Evolutionary conservation across 1,139 yeast genomes (phyloP).

Genomic region (Pneumocystis oryctolagi): DNA sequence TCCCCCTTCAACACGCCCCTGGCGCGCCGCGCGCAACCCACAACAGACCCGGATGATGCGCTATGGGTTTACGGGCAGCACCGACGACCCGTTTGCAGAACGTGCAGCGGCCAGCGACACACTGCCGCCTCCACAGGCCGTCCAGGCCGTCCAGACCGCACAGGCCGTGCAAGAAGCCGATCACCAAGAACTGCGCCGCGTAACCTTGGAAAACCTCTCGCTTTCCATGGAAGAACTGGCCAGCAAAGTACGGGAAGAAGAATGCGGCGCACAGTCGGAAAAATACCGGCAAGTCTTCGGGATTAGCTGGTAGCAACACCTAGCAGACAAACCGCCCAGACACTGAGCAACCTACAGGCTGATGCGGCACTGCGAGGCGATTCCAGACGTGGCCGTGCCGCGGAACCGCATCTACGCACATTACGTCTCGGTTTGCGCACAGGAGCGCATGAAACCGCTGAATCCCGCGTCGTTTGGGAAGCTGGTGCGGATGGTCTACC

Average conservation of each 20-base stretch:
- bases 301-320: constrained; percentile 58
- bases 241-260: constrained; percentile 34
- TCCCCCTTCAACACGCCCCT: no score
- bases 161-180: neutral
- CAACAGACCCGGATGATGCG: neutral
- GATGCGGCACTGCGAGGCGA: constrained; percentile 48
- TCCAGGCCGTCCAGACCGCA: neutral
- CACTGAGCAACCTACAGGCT: neutral
- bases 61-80: neutral
- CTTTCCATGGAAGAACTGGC: constrained; percentile 35
- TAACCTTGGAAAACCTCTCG: constrained; percentile 26
- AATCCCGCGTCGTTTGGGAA: constrained; percentile 85
- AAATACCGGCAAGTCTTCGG: constrained; percentile 66
- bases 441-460: constrained; percentile 49
- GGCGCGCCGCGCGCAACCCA: no score
- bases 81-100: neutral
- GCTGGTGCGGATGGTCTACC: constrained; percentile 57
- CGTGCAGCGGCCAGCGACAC: neutral
- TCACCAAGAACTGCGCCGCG: neutral
- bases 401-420: constrained; percentile 69
- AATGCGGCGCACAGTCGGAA: constrained; percentile 34
- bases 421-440: constrained; percentile 61
- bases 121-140: no score
- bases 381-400: constrained; percentile 63
- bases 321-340: neutral